Base-by-base conservation (phyloP, 2,329 filamentous ascomycete genomes). In the Fusarium subtropicale region DNA sequence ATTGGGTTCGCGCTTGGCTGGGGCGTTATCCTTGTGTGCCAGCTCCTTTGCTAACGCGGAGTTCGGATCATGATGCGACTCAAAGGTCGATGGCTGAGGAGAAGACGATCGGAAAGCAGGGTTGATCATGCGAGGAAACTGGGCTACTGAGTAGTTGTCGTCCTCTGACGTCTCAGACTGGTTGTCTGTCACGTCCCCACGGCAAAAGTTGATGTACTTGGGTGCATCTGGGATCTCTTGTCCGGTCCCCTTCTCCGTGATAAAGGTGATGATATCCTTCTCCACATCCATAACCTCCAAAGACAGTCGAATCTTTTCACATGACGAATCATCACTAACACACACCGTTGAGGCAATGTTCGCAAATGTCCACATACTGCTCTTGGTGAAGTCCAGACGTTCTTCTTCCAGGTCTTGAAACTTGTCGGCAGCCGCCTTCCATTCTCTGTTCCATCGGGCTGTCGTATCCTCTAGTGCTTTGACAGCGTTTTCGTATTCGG, bases 371-470 rank as follows among this genome's bases (percentile, higher is more conserved):
- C 96, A 99, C 10, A 99, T 84, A 76, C 96, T 98, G 81, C 92
- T 97, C 85, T 98, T 99, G 71, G 94, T 94, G 77, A 97, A 99
- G 80, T 99, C 96, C 39, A 99, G 86, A 44, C 96, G 88, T 81
- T 99, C 96, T 79, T 99, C 97, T 81, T 99, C 96, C 15, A 99
- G 88, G 75, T 99, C 97, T 83, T 99, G 97, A 80, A 99, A 99
- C 83, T 98, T 99, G 85, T 97, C 97, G 75, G 96, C 97, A 1
- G 95, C 96, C 22, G 92, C 90, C 81, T 98, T 99, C 96, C 96
- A 99, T 79, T 99, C 96, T 74, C 95, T 88, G 77, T 99, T 99
- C 96, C 96, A 99, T 56, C 95, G 88, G 7, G 89, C 91, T 1
- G 96, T 99, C 0, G 96, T 99, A 73, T 98, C 96, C 77, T 99